phyloP scores from a whole-genome alignment of 345 rosid genomes.

The Noccaea bulbosa region DNA sequence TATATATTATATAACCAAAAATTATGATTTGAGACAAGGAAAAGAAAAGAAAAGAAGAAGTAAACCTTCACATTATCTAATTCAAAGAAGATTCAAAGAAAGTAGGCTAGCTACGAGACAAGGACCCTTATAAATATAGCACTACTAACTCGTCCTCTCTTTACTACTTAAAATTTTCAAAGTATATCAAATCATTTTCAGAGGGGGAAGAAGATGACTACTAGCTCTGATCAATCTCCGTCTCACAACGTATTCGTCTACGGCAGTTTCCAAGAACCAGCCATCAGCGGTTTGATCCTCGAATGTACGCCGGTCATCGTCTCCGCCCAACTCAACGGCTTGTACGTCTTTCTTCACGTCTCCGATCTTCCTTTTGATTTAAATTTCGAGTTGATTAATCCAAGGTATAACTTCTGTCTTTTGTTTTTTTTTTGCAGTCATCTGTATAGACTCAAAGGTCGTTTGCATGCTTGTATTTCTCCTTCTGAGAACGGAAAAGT shows the following conservation, averaged over 20 bases:
- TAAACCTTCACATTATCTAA: no score
- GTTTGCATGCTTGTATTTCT: constrained; percentile 84
- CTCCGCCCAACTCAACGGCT: constrained; percentile 66
- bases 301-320: constrained; percentile 69
- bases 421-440: constrained; percentile 64
- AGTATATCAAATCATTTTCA: neutral
- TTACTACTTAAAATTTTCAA: neutral
- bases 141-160: neutral
- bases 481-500: constrained; percentile 55
- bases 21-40: neutral
- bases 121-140: neutral
- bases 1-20: neutral
- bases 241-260: constrained; percentile 74
- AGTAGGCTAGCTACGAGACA: neutral
- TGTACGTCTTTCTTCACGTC: constrained; percentile 44
- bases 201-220: neutral
- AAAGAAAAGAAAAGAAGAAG: neutral
- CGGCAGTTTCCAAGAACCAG: constrained; percentile 80
- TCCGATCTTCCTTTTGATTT: neutral
- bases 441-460: constrained; percentile 78
- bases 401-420: neutral
- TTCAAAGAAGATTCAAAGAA: neutral
- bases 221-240: constrained; percentile 21
- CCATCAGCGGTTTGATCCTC: constrained; percentile 65
- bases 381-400: neutral